Base-by-base conservation (phyloP, 176 grass and related monocot genomes). In the Oryza coarctata region DNA sequence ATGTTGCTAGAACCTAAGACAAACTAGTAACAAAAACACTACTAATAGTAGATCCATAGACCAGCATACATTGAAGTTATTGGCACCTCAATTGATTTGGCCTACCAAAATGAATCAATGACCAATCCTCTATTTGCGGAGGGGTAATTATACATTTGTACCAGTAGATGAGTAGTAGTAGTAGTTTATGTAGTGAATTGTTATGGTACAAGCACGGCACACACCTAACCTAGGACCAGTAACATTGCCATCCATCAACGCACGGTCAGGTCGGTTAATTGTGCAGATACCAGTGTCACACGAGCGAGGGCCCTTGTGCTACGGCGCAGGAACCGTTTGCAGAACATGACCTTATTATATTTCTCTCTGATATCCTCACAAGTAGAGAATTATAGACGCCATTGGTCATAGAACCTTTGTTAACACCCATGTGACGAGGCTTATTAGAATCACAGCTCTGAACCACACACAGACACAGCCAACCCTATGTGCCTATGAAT, bases 361-460 rank as follows among this genome's bases (percentile, higher is more conserved):
- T 22, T 22, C 50, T 52, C 49, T 14, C 41, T 15, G 34, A 25
- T 81, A 15, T n/a, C 6, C 50, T 55, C 50, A 8, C 5, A 55
- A 55, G 20, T 22, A 55, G 18, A 55, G 50, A 55, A n/a, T 18
- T 27, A 9, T 35, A 38, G 55, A 20, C 39, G 20, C 7, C 40
- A 73, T 74, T 62, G 34, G 68, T 68, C 86, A 80, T 35, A 27
- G 15, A 52, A 6, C 69, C n/a, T 58, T 84, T 45, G 68, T 66
- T 73, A 81, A 82, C 67, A 25, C 58, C 76, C 76, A 80, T 80
- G 82, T 80, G 80, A 47, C 0, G 8, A 55, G 20, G 6, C 32
- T 33, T 33, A 5, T 26, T 43, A 80, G 74, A 84, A 73, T 66
- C 57, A 78, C 65, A 85, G 64, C 78, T 85, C 87, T 65, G 71